These are phyloP conservation scores for Parietichytrium sp. DNA, from an alignment of 108 stramenopile species.

Conservation along the genomic window DNA sequence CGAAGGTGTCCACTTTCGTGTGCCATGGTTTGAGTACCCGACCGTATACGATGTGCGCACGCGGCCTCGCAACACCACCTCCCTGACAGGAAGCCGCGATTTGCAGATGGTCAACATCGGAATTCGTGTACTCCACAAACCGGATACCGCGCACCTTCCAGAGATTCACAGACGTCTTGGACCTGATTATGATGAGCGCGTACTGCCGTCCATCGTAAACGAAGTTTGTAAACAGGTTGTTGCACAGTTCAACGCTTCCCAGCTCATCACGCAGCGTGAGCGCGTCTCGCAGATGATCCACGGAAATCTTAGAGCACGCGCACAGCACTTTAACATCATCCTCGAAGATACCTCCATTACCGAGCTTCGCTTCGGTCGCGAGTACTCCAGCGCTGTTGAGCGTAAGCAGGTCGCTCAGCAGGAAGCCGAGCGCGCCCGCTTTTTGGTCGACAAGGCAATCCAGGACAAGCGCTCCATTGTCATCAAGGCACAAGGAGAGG, in stretches of 20 bases:
- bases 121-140: slow-evolving; percentile 95
- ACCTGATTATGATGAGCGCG: slow-evolving; percentile 92
- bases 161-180: slow-evolving; percentile 91
- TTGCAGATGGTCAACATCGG: slow-evolving; percentile 99
- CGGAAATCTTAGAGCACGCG: slow-evolving; percentile 74
- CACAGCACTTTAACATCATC: slow-evolving; percentile 75
- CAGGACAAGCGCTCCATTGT: slow-evolving; percentile 95
- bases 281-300: slow-evolving; percentile 79
- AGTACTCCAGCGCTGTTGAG: slow-evolving; percentile 98
- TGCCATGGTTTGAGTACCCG: slow-evolving; percentile 98
- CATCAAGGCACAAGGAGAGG: slow-evolving; percentile 96
- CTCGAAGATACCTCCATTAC: slow-evolving; percentile 98
- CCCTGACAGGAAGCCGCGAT: slow-evolving; percentile 89
- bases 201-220: slow-evolving; percentile 98
- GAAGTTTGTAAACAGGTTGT: slow-evolving; percentile 99
- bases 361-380: slow-evolving; percentile 93
- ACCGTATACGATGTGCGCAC: slow-evolving; percentile 93
- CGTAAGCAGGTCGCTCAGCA: slow-evolving; percentile 99
- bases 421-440: slow-evolving; percentile 97
- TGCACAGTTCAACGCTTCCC: slow-evolving; percentile 96
- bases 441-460: slow-evolving; percentile 90
- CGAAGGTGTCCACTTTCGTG: slow-evolving; percentile 94
- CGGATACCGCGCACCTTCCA: slow-evolving; percentile 78
- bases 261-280: slow-evolving; percentile 98
- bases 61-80: slow-evolving; percentile 86